Base-by-base conservation (phyloP, 805 yeast genomes). In the Kodamaea laetipori region DNA sequence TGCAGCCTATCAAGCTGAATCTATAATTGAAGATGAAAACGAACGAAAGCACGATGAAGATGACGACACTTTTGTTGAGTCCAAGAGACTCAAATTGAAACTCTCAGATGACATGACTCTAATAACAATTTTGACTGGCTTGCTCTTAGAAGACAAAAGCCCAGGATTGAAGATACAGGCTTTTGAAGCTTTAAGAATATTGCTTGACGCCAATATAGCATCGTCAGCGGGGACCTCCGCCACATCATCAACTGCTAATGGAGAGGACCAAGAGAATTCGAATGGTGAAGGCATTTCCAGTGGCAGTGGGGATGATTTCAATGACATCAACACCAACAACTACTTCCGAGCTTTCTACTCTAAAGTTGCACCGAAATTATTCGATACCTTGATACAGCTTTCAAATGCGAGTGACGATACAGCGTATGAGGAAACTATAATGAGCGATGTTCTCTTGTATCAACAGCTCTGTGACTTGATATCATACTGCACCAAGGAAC, bases 131-230 rank as follows among this genome's bases (percentile, higher is more conserved):
- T 62, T 89, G 26, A 73, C 84, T 0, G 74, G 80, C 27, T 73
- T 89, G 12, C 60, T 90, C 5, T 60, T 82, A 2, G 73, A 77
- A 15, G 95, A 86, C 47, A 66, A 71, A 8, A 81, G 81, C 49
- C 77, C 82, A 4, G 95, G 95, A 0, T 64, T 90, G 40, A 82
- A 85, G 56, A 79, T 86, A 5, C 97, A 90, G 60, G 85, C 90
- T 0, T 81, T 78, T 49, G 97, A 90, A 63, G 95, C 96, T 1
- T 63, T 90, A 38, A 82, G 82, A 57, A 80, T 82, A 1, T 63
- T 90, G 25, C 68, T 90, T 10, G 90, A 86, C 55, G 82, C 87
- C 1, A 66, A 63, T 45, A 64, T 65, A 12, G 69, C 67, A 4
- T 64, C 54, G 9, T 52, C 45, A 32, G 45, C 52, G 45, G 33